Evolutionary conservation across 2,329 filamentous ascomycete species (phyloP), one percentile per base, ranked within the genome.

Genomic region (Lachnellula arida): DNA sequence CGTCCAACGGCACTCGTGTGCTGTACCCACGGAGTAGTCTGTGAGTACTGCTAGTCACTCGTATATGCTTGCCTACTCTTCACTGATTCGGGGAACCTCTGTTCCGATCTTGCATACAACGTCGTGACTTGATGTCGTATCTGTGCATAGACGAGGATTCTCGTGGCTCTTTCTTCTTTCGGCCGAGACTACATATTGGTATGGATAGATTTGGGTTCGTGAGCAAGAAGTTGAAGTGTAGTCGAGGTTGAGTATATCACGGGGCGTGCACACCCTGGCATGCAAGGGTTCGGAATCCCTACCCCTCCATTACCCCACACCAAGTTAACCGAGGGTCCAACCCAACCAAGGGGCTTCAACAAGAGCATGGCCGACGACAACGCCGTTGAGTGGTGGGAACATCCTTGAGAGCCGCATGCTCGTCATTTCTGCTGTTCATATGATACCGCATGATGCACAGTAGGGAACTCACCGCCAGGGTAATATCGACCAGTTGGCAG

Each of bases 271-370:
- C 19, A 19, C 19, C 19, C 19, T 19, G 19, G 19, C 19, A 19
- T 19, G 19, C 48, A 50, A 23, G 48, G 34, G 19, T 42, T 28
- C 48, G 34, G 4, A 22, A 44, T 17, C 37, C 42, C 42, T 44
- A 39, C n/a, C 48, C 47, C 48, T 40, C 34, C 14, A 23, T 50
- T 50, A 17, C 48, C 48, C 48, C 48, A 50, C 48, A 50, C 17
- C 34, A 2, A 17, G 35, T 40, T 11, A 12, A 17, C 28, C 28
- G 40, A 22, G 22, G 19, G 42, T 23, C 32, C 7, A 39, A 37
- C 48, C 35, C 19, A 19, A 19, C 19, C 19, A 40, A 39, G 14
- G n/a, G 15, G 42, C 7, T 17, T 17, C 5, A 44, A 19, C 23
- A 2, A 44, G 15, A 19, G 40, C 40, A 44, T 7, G 40, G 42